Evolutionary conservation across 2,329 filamentous ascomycete genomes (phyloP), one percentile per base, ranked within the genome.

Genomic region (Blumeria graminis): DNA sequence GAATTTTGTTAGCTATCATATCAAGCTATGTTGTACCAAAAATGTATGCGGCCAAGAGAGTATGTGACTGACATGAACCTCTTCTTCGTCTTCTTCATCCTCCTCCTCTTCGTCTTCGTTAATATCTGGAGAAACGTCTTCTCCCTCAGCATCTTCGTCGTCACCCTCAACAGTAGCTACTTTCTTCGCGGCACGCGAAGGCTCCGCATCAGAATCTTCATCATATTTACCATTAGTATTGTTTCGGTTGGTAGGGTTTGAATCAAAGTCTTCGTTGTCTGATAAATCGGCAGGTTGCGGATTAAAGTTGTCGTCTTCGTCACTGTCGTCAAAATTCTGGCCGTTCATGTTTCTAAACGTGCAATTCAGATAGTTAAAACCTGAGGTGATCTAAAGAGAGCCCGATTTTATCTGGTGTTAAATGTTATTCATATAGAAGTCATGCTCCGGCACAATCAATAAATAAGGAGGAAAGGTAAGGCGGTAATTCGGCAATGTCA

Each of bases 301-400:
- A 68, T 94, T 94, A 75, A 95, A 94, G 68, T 85, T 82, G 63
- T 93, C 88, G 55, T 92, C 86, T 48, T 84, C 82, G 57, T 86
- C 83, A 58, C 77, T 81, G 59, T 81, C 78, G 63, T 78, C 65
- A 57, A 65, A 65, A 36, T 63, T 58, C 33, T 58, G 57, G 4
- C 48, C 48, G 18, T 51, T 11, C 32, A 33, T 9, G 34, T 14
- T 51, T 34, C 28, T 22, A 32, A 32, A 13, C 11, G 11, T 34
- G 32, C n/a, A 34, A 7, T 33, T 9, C 13, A 13, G 16, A 13
- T 2, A 13, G 8, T 46, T 9, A 11, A 3, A 16, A 16, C 1
- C 16, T 1, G 41, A 16, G 9, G n/a, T n/a, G 4, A 13, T 46
- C 1, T 46, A 3, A 13, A 1, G 9, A 6, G 41, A 28, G 22